Evolutionary conservation across 129 eudicot species (phyloP), one percentile per base, ranked within the genome.

Genomic region (Calendula officinalis): DNA sequence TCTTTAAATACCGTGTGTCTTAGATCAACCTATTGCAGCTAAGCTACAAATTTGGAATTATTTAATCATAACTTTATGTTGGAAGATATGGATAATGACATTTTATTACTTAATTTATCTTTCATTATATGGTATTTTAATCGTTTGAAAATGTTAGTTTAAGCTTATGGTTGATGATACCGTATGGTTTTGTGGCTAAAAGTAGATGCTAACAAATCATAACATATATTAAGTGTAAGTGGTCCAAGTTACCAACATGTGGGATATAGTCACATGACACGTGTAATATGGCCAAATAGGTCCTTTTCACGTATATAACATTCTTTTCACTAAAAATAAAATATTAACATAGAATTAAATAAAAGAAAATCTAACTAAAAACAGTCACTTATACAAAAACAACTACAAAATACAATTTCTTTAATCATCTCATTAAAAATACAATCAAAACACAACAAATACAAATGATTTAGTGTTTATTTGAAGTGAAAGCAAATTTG

Each of bases 401-500:
- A 14, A 10, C 69, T 37, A 50, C 6, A 66, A 13, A 22, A 22
- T 22, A 22, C 30, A 22, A 22, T 22, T 56, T 56, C n/a, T 10
- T 54, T 17, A 6, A 22, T 5, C 27, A 53, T 53, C 5, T 54
- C 59, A 47, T 12, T 41, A 6, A 6, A 11, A 11, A 41, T 41
- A 11, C 45, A 41, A 41, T 8, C 10, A 33, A 32, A 55, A 55
- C 5, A 30, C 10, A 2, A 6, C 14, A 6, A 32, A 8, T 40
- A 51, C 62, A 53, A 5, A 41, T 61, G 58, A 55, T 46, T 72
- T 43, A 72, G n/a, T 38, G 63, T 51, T 71, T 71, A 37, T 46
- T 53, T 51, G 54, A 44, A 8, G 63, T 72, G 56, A 66, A 74
- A 48, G 78, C 78, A 57, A 66, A 74, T 57, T 57, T 66, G 48